Evolutionary conservation across 352 stramenopile genomes (phyloP), one percentile per base, ranked within the genome.

Genomic region (Phytophthora idaei): DNA sequence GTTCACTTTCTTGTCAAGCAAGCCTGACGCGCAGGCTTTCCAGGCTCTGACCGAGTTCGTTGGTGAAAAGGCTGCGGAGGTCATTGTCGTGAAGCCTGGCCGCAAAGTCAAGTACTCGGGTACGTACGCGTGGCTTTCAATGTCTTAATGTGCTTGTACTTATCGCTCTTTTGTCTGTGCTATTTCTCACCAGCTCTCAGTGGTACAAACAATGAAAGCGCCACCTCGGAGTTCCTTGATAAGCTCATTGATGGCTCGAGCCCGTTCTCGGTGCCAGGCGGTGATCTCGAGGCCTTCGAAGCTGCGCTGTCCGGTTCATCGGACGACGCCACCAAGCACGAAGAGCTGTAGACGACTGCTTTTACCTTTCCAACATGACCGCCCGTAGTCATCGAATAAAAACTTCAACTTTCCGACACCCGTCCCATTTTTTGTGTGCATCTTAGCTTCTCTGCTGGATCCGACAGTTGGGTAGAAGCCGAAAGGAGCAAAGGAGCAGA

Each of bases 231-330:
- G 52, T 87, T 85, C 54, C 67, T 91, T 17, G 81, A 90, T 64
- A 87, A 84, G 48, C 81, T 92, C 57, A 48, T 92, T 50, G 83
- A 80, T 62, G 81, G 83, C n/a, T 78, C 80, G n/a, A 81, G 61
- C 17, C 59, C 76, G 36, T 87, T 91, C 47, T 70, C 66, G 17
- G 64, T 67, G 32, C 62, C 69, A 2, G 64, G 55, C 17, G 59
- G 69, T 11, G 67, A 73, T 15, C 25, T 77, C 11, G 17, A 61
- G 2, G 53, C 64, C 31, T 67, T 85, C 14, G 69, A 74, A 32
- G 59, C 67, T n/a, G 49, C 61, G 5, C 21, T 76, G 14, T 53
- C 65, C 12, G 55, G 32, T 14, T 60, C 60, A 7, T 55, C 49
- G 21, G 61, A 4, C 12, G 61, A 74, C 12, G 27, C 54, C 56